Conservation (phyloP, 345 rosid species). For the Syzygium jambos region DNA sequence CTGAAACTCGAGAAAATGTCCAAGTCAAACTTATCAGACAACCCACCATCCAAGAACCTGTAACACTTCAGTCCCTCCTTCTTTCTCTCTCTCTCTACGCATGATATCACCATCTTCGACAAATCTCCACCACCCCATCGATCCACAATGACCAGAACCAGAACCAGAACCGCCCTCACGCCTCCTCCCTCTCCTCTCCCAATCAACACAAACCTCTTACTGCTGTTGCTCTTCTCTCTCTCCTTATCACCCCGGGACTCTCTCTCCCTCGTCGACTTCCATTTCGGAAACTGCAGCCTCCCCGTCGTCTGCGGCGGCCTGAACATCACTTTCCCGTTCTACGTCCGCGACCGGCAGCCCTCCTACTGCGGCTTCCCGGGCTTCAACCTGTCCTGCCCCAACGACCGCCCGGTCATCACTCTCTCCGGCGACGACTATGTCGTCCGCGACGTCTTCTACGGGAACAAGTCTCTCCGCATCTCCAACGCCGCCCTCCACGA, state of each 20-base stretch:
- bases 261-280: not conserved
- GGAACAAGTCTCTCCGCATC: slow-evolving; percentile 22
- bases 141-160: not conserved
- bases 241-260: not conserved
- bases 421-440: slow-evolving; percentile 7
- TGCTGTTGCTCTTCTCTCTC: not conserved
- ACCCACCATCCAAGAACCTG: not conserved
- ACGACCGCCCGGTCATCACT: slow-evolving; percentile 13
- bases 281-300: slow-evolving; percentile 10
- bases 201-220: not conserved
- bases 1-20: not conserved
- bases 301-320: slow-evolving; percentile 20
- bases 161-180: not conserved
- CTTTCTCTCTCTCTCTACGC: not conserved
- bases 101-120: not conserved
- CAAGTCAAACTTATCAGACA: not conserved
- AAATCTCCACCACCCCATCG: not conserved
- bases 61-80: not conserved
- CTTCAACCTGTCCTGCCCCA: slow-evolving; percentile 27
- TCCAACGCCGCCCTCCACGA: slow-evolving; percentile 12
- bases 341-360: slow-evolving; percentile 8
- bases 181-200: not conserved
- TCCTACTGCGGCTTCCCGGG: slow-evolving; percentile 40
- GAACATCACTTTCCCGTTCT: slow-evolving; percentile 28
- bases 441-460: slow-evolving; percentile 18